These are phyloP conservation scores for Choanephora cucurbitarum DNA, from an alignment of 371 early-diverging fungal species.

Conservation along the genomic window DNA sequence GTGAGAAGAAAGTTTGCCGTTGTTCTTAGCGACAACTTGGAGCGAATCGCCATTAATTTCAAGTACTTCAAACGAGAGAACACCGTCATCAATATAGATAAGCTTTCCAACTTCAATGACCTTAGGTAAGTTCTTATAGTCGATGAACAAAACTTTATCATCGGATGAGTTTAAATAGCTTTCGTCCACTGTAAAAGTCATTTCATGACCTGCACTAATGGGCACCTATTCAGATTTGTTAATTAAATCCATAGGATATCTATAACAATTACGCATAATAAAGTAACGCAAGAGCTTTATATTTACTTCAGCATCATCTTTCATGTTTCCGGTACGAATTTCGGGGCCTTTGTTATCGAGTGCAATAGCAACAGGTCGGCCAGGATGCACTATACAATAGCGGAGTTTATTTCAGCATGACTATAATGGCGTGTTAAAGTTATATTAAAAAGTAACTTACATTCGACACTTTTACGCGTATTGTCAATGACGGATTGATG, in stretches of 20 bases:
- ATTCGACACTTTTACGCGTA: slow-evolving; percentile 59
- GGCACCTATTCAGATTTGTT: slow-evolving; percentile 36
- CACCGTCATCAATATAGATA: slow-evolving; percentile 90
- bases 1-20: slow-evolving; percentile 72
- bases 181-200: slow-evolving; percentile 85
- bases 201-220: slow-evolving; percentile 73
- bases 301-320: slow-evolving; percentile 55
- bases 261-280: no score
- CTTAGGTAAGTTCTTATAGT: slow-evolving; percentile 86
- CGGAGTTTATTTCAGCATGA: not conserved
- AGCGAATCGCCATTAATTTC: slow-evolving; percentile 49
- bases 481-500: slow-evolving; percentile 87
- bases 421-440: no score
- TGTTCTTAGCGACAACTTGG: slow-evolving; percentile 76
- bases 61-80: slow-evolving; percentile 77
- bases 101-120: slow-evolving; percentile 80
- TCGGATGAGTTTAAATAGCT: slow-evolving; percentile 65
- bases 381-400: slow-evolving; percentile 49
- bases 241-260: not conserved
- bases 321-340: slow-evolving; percentile 82
- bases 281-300: not conserved
- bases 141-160: slow-evolving; percentile 77
- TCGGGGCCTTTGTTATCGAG: slow-evolving; percentile 89
- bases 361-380: slow-evolving; percentile 82
- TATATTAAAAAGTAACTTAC: slow-evolving; percentile 27